These are phyloP conservation scores for Claviceps sp. DNA, from an alignment of 2,329 filamentous ascomycete species.

Conservation along the genomic window DNA sequence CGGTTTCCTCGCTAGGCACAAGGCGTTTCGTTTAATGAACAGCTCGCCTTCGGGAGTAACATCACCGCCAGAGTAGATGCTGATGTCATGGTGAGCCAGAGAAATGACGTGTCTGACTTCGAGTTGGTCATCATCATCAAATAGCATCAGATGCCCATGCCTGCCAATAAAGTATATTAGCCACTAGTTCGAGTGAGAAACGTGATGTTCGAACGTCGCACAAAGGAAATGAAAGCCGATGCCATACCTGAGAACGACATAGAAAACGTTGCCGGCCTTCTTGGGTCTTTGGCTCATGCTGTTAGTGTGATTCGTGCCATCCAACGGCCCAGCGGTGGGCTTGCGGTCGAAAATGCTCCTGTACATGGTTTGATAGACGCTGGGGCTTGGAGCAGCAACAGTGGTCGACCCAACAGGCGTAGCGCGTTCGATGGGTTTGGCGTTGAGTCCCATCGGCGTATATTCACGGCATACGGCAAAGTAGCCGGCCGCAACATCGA, in stretches of 20 bases:
- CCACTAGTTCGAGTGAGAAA: neutral
- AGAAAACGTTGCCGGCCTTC: slow-evolving; percentile 78
- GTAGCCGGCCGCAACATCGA: slow-evolving; percentile 77
- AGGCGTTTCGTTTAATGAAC: slow-evolving; percentile 88
- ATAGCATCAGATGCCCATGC: slow-evolving; percentile 93
- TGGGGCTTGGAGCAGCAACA: slow-evolving; percentile 69
- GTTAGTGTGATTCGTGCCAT: slow-evolving; percentile 33
- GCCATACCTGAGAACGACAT: slow-evolving; percentile 68
- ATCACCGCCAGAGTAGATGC: slow-evolving; percentile 69
- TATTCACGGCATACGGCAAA: slow-evolving; percentile 94
- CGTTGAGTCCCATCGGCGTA: slow-evolving; percentile 80
- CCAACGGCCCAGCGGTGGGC: slow-evolving; percentile 30
- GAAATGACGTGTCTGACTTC: slow-evolving; percentile 96
- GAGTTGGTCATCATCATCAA: slow-evolving; percentile 87
- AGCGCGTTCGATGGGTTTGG: slow-evolving; percentile 76
- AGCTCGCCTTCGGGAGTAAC: slow-evolving; percentile 79
- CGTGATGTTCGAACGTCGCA: neutral
- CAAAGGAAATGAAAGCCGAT: neutral
- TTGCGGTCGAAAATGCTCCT: slow-evolving; percentile 86
- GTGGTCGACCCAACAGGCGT: slow-evolving; percentile 66
- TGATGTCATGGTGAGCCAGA: slow-evolving; percentile 73
- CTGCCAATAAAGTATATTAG: slow-evolving; percentile 27
- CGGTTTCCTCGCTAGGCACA: slow-evolving; percentile 59
- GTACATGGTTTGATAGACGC: slow-evolving; percentile 98
- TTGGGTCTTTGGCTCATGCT: slow-evolving; percentile 40